A percentile compares a stretch with the other conserved stretches of the same genome.
phyloP scores from a whole-genome alignment of 495 filamentous ascomycete species.

The Trichoderma gamsii region DNA sequence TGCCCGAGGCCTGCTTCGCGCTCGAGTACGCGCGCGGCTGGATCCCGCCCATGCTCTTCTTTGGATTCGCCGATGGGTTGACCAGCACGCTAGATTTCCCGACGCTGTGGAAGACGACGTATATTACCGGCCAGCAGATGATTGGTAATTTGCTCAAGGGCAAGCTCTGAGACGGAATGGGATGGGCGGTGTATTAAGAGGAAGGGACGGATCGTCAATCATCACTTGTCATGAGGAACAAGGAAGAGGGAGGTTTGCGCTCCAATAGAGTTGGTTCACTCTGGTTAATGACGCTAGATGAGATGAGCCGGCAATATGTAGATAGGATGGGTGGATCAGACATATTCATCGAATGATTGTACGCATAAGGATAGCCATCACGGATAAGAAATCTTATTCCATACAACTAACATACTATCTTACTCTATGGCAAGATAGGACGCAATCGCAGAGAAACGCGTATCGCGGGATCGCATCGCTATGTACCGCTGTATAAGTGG shows the following conservation, averaged over 20 bases:
- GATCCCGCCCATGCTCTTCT: conserved; percentile 86
- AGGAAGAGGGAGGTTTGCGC: too few species aligned
- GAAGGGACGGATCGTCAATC: too few species aligned
- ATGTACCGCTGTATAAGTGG: neutral
- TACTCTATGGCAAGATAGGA: neutral
- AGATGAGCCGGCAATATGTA: too few species aligned
- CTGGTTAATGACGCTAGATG: too few species aligned
- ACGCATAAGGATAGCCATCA: too few species aligned
- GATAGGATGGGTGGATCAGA: too few species aligned
- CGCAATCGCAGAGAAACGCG: neutral
- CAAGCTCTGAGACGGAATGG: conserved; percentile 51
- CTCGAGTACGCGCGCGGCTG: conserved; percentile 84
- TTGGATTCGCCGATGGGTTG: conserved; percentile 76
- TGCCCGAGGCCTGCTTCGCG: conserved; percentile 73
- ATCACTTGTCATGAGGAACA: too few species aligned
- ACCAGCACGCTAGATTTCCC: conserved; percentile 69
- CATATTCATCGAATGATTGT: too few species aligned
- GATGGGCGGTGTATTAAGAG: too few species aligned
- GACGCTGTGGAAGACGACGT: conserved; percentile 70
- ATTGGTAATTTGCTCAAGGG: conserved; percentile 58
- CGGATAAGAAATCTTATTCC: neutral
- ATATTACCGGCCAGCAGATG: conserved; percentile 68
- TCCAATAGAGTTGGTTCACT: too few species aligned
- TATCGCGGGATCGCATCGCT: neutral
- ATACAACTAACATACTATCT: neutral